Evolutionary conservation across 2,329 filamentous ascomycete species (phyloP), one percentile per base, ranked within the genome.

Genomic region (Dactylonectria macrodidyma): DNA sequence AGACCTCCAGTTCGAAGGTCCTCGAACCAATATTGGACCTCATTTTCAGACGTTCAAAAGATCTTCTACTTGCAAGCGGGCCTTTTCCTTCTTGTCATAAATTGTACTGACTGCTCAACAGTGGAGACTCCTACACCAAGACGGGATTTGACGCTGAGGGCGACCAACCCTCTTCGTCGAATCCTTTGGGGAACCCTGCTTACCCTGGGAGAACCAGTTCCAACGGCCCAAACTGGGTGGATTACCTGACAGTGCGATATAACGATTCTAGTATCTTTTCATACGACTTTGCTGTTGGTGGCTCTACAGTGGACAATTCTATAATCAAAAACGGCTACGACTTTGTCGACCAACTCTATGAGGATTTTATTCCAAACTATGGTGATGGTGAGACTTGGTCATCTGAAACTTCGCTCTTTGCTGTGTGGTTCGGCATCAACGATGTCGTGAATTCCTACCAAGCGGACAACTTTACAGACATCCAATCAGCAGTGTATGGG

Each of bases 211-310:
- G 16, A 6, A 62, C 59, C 12, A 55, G 50, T 16, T 19, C 50
- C 9, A 54, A 54, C 33, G 59, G 59, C 2, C 51, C 38, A 26
- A 62, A 62, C 24, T 62, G 59, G 59, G 51, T 56, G 12, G 59
- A 46, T 12, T 56, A 36, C 46, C 19, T 56, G 11, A 47, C 51
- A 1, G 26, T 46, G 26, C 24, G 54, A 16, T 62, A 55, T 22
- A 56, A 62, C 16, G 8, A 47, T 16, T 62, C 59, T 6, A 14
- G 30, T 26, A 9, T 54, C 22, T n/a, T 62, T 0, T 55, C 59
- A 11, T 62, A 56, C 16, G 41, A 62, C 33, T 30, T 62, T 11
- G 51, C 59, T 10, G 38, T 47, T 6, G 30, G 59, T 19, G 51
- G 59, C 26, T 36, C 51, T 11, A 62, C 60, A 5, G 41, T 62